phyloP scores from a whole-genome alignment of 2,329 filamentous ascomycete genomes.

The Reticulascus tulasneorum region DNA sequence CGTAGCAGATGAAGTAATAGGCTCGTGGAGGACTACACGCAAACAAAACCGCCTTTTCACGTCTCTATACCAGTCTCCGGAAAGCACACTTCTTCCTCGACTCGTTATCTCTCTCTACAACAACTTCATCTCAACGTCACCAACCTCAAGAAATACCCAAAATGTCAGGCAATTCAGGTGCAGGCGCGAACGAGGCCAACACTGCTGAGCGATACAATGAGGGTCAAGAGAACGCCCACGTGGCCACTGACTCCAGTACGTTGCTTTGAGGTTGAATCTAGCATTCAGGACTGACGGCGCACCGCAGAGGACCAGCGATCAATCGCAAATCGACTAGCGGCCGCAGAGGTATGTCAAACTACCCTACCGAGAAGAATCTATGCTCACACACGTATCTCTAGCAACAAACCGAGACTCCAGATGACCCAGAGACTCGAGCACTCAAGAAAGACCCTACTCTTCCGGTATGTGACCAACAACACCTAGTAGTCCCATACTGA shows the following conservation, averaged over 20 bases:
- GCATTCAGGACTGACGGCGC: neutral
- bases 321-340: constrained; percentile 67
- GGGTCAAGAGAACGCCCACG: constrained; percentile 67
- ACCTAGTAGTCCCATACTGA: constrained; percentile 25
- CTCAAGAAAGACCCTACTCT: constrained; percentile 58
- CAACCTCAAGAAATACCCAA: too few relatives aligned
- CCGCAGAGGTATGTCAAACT: constrained; percentile 49
- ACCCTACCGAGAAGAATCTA: too few relatives aligned
- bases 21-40: too few relatives aligned
- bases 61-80: too few relatives aligned
- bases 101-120: too few relatives aligned
- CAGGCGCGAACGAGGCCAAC: too few relatives aligned
- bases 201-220: constrained; percentile 63
- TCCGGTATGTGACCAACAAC: constrained; percentile 37
- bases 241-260: constrained; percentile 68
- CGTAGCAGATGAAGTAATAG: too few relatives aligned
- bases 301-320: constrained; percentile 62
- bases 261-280: too few relatives aligned
- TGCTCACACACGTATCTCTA: constrained; percentile 7
- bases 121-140: too few relatives aligned
- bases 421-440: constrained; percentile 36
- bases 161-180: constrained; percentile 21
- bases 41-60: too few relatives aligned
- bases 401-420: too few relatives aligned
- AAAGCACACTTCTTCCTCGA: too few relatives aligned